These are phyloP conservation scores for Tuber magnatum DNA, from an alignment of 495 filamentous ascomycete genomes.

Conservation along the genomic window DNA sequence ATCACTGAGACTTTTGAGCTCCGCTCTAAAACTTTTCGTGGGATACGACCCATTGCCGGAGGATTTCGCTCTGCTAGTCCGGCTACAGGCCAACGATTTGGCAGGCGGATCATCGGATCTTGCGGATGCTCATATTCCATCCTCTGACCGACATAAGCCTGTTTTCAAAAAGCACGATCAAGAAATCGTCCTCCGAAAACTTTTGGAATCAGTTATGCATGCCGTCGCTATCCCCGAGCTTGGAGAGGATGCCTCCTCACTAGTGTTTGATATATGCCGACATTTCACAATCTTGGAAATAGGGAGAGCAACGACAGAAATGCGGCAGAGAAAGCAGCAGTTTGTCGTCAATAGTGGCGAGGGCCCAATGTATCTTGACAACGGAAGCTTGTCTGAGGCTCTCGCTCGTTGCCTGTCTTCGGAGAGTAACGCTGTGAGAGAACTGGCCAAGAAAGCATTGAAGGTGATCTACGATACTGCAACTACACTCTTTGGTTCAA, in stretches of 20 bases:
- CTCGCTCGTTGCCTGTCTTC: constrained; percentile 81
- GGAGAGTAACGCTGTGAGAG: constrained; percentile 68
- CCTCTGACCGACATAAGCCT: constrained; percentile 69
- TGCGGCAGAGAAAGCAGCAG: constrained; percentile 60
- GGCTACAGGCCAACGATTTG: constrained; percentile 82
- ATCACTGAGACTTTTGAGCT: constrained; percentile 73
- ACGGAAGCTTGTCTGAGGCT: constrained; percentile 75
- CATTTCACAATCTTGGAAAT: constrained; percentile 92
- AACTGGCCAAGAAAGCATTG: constrained; percentile 72
- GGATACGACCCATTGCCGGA: constrained; percentile 83
- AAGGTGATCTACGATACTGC: constrained; percentile 68
- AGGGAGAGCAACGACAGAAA: constrained; percentile 65
- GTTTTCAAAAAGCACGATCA: constrained; percentile 78
- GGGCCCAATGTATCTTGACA: constrained; percentile 77
- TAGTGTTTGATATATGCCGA: constrained; percentile 71
- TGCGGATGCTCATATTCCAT: constrained; percentile 56
- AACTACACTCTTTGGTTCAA: constrained; percentile 68
- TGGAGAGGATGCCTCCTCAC: constrained; percentile 58
- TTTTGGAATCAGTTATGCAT: constrained; percentile 82
- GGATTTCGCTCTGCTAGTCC: constrained; percentile 72
- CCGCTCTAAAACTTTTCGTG: constrained; percentile 82
- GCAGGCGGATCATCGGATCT: constrained; percentile 58
- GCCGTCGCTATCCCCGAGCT: constrained; percentile 76
- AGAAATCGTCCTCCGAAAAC: constrained; percentile 69
- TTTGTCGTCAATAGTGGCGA: constrained; percentile 83